Percentiles rank a stretch among this genome's conserved stretches.
Conservation (phyloP, 805 yeast species). For the Kluyveromyces starmeri region DNA sequence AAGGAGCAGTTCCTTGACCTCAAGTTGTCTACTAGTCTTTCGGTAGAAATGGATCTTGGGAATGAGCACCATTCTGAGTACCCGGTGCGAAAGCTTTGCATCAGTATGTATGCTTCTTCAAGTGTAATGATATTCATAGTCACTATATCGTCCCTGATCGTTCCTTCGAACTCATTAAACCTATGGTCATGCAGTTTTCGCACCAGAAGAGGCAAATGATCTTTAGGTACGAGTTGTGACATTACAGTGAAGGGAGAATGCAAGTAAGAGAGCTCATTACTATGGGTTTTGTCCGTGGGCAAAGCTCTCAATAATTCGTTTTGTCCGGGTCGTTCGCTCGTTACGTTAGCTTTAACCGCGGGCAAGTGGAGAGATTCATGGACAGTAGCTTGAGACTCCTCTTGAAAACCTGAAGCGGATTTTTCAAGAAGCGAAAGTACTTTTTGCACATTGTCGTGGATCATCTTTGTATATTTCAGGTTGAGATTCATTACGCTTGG, state of each 20-base stretch:
- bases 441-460: constrained; percentile 11
- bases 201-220: constrained; percentile 13
- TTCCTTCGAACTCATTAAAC: constrained; percentile 6
- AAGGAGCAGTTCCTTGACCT: constrained; percentile 44
- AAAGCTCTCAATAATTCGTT: no score
- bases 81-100: constrained; percentile 52
- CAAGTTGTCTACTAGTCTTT: constrained; percentile 40
- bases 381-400: no score
- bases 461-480: constrained; percentile 6
- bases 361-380: no score
- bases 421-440: constrained; percentile 9
- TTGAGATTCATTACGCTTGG: constrained; percentile 1
- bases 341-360: no score
- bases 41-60: constrained; percentile 44
- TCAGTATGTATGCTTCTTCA: constrained; percentile 39
- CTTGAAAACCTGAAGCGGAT: no score
- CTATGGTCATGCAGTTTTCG: constrained; percentile 10
- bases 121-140: constrained; percentile 39
- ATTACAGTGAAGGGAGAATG: constrained; percentile 12
- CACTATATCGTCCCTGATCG: constrained; percentile 39
- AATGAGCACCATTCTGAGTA: constrained; percentile 75
- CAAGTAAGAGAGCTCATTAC: constrained; percentile 7
- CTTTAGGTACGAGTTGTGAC: constrained; percentile 13
- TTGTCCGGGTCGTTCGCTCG: no score
- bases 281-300: neutral